Evolutionary conservation across 108 stramenopile species (phyloP).

Genomic region (Phaeodactylum tricornutum): DNA sequence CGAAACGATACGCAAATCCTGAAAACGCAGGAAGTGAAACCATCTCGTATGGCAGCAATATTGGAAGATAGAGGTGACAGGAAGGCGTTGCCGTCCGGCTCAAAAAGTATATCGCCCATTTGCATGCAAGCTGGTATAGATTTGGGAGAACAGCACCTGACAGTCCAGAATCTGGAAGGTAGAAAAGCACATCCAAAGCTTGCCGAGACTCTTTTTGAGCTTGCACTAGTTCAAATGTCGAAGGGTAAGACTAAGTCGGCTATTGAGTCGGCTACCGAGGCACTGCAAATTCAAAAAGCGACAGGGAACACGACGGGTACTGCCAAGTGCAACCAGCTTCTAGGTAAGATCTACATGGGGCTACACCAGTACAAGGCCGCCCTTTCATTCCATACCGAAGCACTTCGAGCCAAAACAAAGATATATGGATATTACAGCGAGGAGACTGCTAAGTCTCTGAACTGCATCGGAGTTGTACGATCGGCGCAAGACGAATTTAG

Average conservation of each 20-base stretch:
- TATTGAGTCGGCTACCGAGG: conserved; percentile 11
- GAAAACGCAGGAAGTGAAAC: too few species aligned
- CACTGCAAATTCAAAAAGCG: conserved; percentile 28
- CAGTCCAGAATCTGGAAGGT: neutral
- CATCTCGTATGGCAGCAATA: too few species aligned
- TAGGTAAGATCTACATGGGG: conserved; percentile 24
- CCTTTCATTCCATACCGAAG: conserved; percentile 42
- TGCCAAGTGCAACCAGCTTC: conserved; percentile 19
- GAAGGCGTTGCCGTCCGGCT: neutral
- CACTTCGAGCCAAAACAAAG: conserved; percentile 27
- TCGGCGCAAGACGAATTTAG: conserved; percentile 41
- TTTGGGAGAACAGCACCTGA: conserved; percentile 2
- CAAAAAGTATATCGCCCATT: too few species aligned
- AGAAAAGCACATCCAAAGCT: conserved; percentile 7
- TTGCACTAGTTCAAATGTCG: conserved; percentile 19
- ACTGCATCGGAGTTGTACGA: conserved; percentile 38
- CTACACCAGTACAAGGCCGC: conserved; percentile 33
- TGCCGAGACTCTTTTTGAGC: conserved; percentile 16
- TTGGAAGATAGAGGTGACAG: neutral
- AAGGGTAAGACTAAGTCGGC: conserved; percentile 9
- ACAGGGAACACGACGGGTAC: conserved; percentile 15
- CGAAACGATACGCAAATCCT: too few species aligned
- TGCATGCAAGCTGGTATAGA: conserved; percentile 1
- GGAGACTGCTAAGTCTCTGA: conserved; percentile 48
- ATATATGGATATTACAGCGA: conserved; percentile 41